Conservation (phyloP, 768 basidiomycete species). For the Serendipita indica region DNA sequence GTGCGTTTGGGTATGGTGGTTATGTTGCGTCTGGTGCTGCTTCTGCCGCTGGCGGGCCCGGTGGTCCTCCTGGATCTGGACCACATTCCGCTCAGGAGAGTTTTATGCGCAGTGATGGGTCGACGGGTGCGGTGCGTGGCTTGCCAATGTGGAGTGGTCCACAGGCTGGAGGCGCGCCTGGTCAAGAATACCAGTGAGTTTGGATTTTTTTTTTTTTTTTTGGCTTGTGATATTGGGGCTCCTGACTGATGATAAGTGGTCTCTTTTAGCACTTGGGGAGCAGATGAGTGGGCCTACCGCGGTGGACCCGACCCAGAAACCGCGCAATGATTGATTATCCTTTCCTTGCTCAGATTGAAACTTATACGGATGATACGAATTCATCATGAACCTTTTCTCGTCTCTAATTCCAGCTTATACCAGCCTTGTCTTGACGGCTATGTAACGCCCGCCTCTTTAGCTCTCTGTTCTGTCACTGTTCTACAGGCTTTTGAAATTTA, state of each 20-base stretch:
- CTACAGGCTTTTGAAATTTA: no score
- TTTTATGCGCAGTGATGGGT: not conserved
- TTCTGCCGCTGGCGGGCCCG: not conserved
- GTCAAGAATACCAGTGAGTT: not conserved
- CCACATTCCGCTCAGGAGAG: conserved; percentile 2
- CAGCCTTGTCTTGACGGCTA: no score
- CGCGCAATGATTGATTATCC: no score
- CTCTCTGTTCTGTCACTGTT: no score
- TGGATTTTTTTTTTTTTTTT: not conserved
- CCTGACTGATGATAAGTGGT: not conserved
- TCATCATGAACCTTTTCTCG: no score
- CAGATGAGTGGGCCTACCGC: not conserved
- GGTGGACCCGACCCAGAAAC: no score
- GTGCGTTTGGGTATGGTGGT: not conserved
- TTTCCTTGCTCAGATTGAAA: no score
- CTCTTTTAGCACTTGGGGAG: not conserved
- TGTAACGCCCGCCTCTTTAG: no score
- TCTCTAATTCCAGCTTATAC: no score
- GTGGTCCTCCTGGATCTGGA: not conserved
- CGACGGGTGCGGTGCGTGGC: not conserved
- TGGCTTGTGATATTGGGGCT: no score
- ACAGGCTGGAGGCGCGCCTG: not conserved
- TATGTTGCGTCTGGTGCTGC: not conserved
- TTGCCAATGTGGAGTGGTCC: not conserved
- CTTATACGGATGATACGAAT: no score